These are phyloP conservation scores for Scheffersomyces segobiensis DNA, from an alignment of 1,139 yeast species.

Conservation along the genomic window DNA sequence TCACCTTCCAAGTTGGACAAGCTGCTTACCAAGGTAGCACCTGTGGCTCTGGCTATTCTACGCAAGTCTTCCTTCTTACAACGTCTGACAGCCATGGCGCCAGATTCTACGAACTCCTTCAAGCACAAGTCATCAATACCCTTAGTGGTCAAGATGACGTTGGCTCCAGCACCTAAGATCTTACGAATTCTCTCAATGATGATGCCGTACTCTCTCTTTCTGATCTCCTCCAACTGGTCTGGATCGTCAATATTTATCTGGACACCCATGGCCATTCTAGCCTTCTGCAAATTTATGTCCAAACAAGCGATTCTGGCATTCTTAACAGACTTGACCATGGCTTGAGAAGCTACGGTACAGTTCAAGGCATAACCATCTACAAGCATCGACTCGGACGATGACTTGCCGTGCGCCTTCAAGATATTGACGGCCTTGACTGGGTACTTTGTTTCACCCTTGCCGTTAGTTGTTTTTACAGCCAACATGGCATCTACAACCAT, in stretches of 20 bases:
- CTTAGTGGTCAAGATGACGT: slow-evolving; percentile 93
- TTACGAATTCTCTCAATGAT: slow-evolving; percentile 85
- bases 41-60: slow-evolving; percentile 97
- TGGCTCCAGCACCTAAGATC: slow-evolving; percentile 91
- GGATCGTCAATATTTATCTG: slow-evolving; percentile 97
- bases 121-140: slow-evolving; percentile 97
- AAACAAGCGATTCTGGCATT: slow-evolving; percentile 88
- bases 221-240: slow-evolving; percentile 91
- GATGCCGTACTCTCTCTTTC: slow-evolving; percentile 92
- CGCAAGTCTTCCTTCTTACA: slow-evolving; percentile 96
- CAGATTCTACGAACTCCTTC: slow-evolving; percentile 93
- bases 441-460: slow-evolving; percentile 85
- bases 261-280: slow-evolving; percentile 98
- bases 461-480: slow-evolving; percentile 89
- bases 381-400: slow-evolving; percentile 80
- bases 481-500: slow-evolving; percentile 95
- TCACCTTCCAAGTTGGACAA: slow-evolving; percentile 97
- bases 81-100: slow-evolving; percentile 97
- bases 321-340: slow-evolving; percentile 77
- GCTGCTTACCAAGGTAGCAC: slow-evolving; percentile 85
- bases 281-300: slow-evolving; percentile 93
- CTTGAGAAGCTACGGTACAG: slow-evolving; percentile 97
- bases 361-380: slow-evolving; percentile 95
- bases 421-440: slow-evolving; percentile 98
- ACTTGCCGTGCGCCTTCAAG: slow-evolving; percentile 94